Percentiles rank a stretch among this genome's conserved stretches.
phyloP scores from a whole-genome alignment of 2,329 filamentous ascomycete species.

The Apiospora marii region DNA sequence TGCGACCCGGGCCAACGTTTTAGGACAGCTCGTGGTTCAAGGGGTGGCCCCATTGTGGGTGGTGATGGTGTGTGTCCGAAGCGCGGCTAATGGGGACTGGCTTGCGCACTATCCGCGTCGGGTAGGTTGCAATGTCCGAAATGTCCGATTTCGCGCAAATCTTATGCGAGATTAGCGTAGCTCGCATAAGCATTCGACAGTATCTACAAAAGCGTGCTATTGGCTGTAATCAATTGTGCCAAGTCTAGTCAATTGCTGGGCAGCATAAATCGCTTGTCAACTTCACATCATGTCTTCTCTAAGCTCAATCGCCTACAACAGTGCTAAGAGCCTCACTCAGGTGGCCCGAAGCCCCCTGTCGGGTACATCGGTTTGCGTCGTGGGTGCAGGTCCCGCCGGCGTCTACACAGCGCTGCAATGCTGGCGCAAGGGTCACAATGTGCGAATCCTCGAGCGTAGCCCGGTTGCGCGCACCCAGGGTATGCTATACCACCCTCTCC shows the following conservation, averaged over 20 bases:
- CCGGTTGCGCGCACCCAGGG: background rate
- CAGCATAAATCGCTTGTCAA: background rate
- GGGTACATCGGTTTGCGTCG: conserved; percentile 9
- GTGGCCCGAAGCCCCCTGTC: background rate
- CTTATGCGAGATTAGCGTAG: background rate
- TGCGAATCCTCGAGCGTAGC: conserved; percentile 28
- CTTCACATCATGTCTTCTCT: background rate
- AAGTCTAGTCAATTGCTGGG: background rate
- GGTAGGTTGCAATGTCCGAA: background rate
- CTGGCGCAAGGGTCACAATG: conserved; percentile 33
- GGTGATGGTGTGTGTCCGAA: background rate
- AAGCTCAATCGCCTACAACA: background rate
- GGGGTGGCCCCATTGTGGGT: background rate
- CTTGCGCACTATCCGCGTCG: conserved; percentile 1
- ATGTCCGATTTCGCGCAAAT: background rate
- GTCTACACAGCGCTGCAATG: conserved; percentile 31
- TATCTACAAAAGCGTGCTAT: background rate
- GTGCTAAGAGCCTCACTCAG: background rate
- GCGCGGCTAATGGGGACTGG: background rate
- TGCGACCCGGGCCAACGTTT: background rate
- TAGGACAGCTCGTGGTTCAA: background rate
- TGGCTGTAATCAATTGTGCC: background rate
- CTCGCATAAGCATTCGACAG: background rate
- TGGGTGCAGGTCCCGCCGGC: conserved; percentile 29
- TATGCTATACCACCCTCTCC: too few relatives aligned